Conservation (phyloP, 2,329 filamentous ascomycete genomes). For the Nigrospora oryzae region DNA sequence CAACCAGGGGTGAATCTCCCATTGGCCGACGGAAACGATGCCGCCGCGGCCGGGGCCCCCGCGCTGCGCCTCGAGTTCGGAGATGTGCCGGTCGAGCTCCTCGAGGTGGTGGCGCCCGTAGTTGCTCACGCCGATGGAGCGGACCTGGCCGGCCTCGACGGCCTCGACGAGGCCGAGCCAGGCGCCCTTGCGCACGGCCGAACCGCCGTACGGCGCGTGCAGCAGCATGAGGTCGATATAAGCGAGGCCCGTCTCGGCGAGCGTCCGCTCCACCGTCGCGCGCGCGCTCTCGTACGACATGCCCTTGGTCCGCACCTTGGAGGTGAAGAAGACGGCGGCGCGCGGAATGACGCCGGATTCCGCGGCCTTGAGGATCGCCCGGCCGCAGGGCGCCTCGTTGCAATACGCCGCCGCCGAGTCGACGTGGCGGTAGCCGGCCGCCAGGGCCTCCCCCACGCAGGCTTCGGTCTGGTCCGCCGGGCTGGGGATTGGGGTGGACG, state of each 20-base stretch:
- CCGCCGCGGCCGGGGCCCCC: constrained; percentile 57
- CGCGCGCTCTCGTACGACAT: constrained; percentile 55
- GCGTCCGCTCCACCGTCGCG: constrained; percentile 52
- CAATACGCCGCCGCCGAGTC: constrained; percentile 44
- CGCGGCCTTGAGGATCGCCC: constrained; percentile 23
- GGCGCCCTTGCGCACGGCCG: constrained; percentile 44
- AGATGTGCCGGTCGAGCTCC: constrained; percentile 50
- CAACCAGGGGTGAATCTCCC: constrained; percentile 87
- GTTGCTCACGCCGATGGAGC: constrained; percentile 57
- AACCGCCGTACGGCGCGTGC: constrained; percentile 52
- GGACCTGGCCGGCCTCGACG: constrained; percentile 52
- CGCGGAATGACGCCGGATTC: constrained; percentile 27
- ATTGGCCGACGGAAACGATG: constrained; percentile 75
- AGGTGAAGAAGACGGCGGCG: constrained; percentile 45
- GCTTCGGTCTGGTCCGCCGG: constrained; percentile 27
- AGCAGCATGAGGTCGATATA: constrained; percentile 62
- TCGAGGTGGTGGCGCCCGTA: constrained; percentile 56
- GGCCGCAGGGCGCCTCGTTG: constrained; percentile 41
- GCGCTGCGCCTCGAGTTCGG: constrained; percentile 49
- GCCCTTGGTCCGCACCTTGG: constrained; percentile 38
- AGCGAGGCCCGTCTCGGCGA: constrained; percentile 51
- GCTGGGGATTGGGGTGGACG: constrained; percentile 13
- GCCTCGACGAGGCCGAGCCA: constrained; percentile 58
- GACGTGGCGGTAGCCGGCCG: constrained; percentile 46
- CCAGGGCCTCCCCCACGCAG: constrained; percentile 33